Base-by-base conservation (phyloP, 805 yeast species). In the Metschnikowia santaceciliae region DNA sequence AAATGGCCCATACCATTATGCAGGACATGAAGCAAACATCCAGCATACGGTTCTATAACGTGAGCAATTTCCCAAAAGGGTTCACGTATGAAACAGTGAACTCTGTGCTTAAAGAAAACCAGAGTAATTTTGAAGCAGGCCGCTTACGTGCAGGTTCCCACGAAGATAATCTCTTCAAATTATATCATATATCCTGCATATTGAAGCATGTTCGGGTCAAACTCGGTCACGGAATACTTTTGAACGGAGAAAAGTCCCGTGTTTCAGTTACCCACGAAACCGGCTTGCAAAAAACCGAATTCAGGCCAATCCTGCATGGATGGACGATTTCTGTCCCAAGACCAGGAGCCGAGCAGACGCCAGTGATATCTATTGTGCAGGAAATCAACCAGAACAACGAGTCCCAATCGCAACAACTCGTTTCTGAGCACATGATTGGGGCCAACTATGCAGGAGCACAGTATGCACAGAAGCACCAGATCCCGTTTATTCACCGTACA, bases 381-480 rank as follows among this genome's bases (percentile, higher is more conserved):
- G 59, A 58, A 15, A 47, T 48, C 5, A 39, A 49, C 35, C 66
- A 62, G 46, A 54, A 57, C 35, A 34, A 32, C n/a, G 56, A 54
- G 36, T 65, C 82, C 0, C 68, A 73, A 34, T 83, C 96, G 0
- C 82, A 80, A 37, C 60, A 73, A 2, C 71, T 92, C 23, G 97
- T 92, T 1, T 78, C 92, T 0, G 96, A 92, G 63, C 65, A 87
- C 45, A 92, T 92, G 99, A 78, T 91, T 22, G 68, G 80, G 42
- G 90, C 94, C 0, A 90, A 90, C 63, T 69, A 76, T n/a, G 67
- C 84, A 3, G 74, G 82, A 1, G 86, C 86, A 0, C 52, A 64
- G 1, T 77, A 72, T 57, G 78, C 84, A 14, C 40, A 55, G 2
- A 55, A 64, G 4, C 67, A 78, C 38, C 58, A 68, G 0, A 75